Evolutionary conservation across 345 rosid genomes (phyloP), one percentile per base, ranked within the genome.

Genomic region (Ailanthus altissimus): DNA sequence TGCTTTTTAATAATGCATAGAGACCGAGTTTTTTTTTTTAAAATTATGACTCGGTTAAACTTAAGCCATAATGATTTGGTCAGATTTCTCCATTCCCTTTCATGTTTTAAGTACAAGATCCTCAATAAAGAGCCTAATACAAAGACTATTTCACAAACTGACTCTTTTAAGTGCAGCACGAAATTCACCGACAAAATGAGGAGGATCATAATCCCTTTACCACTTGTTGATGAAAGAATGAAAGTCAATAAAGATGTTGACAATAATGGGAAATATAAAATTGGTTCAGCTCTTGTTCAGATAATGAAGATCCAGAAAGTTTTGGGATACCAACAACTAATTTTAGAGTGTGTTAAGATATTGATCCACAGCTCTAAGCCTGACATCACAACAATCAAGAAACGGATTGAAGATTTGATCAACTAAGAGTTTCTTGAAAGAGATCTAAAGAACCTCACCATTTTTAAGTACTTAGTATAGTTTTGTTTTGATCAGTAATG

Each of bases 141-240:
- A n/a, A 68, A 77, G 59, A 53, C 77, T 13, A 76, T 85, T 11
- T 78, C 83, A 40, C 68, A 81, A n/a, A 83, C 81, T 6, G 90
- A 87, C 56, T n/a, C 43, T 56, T 87, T 87, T 42, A 80, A 85
- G n/a, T 83, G 85, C 77, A 87, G 85, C 79, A 40, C 80, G 23
- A 91, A 86, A 72, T 91, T 91, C 64, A 91, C 89, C 0, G 89
- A 89, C 78, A 87, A 84, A 82, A 82, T 87, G 93, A 87, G 91
- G 83, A 87, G 91, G 79, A 91, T 91, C 80, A 91, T 82, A 90
- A 84, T 91, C 73, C 90, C 92, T 70, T 87, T 89, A 5, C 93
- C 93, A 6, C 89, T 85, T 2, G 85, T 87, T 25, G 96, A 87
- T 64, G 93, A 88, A 77, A 82, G 85, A 73, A 89, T 81, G 85